Percentiles rank a stretch among this genome's conserved stretches.
These are phyloP conservation scores for Delonix regia DNA, from an alignment of 306 rosid species.

Conservation along the genomic window DNA sequence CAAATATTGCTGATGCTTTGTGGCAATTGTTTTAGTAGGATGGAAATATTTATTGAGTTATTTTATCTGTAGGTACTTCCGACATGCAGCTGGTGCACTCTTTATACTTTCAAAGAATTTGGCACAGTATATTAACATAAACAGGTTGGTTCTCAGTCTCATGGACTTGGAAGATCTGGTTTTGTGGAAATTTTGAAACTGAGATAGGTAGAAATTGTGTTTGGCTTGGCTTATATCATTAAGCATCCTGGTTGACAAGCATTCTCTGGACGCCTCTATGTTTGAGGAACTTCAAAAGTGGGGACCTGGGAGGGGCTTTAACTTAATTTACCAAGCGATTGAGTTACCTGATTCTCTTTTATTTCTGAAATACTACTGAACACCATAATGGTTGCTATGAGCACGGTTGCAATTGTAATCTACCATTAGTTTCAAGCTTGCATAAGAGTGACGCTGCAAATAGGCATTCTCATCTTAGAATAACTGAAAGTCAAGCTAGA, in stretches of 20 bases:
- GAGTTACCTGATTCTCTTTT: background rate
- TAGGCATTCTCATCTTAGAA: background rate
- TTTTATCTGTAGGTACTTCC: slow-evolving; percentile 76
- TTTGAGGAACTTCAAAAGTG: slow-evolving; percentile 14
- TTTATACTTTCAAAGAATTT: slow-evolving; percentile 87
- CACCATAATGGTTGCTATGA: background rate
- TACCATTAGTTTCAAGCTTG: background rate
- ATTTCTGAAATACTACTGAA: slow-evolving; percentile 7
- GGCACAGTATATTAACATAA: slow-evolving; percentile 80
- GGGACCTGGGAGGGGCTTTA: background rate
- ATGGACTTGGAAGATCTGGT: slow-evolving; percentile 5
- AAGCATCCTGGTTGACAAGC: slow-evolving; percentile 25
- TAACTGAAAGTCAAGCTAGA: slow-evolving; percentile 9
- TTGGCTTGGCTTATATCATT: slow-evolving; percentile 8
- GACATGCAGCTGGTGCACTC: slow-evolving; percentile 86
- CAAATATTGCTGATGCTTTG: slow-evolving; percentile 1
- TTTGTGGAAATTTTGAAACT: slow-evolving; percentile 20
- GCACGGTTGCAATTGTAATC: background rate
- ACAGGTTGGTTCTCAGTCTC: slow-evolving; percentile 70
- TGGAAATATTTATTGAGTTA: slow-evolving; percentile 8
- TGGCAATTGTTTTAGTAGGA: background rate
- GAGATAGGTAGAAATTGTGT: slow-evolving; percentile 8
- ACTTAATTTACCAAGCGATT: slow-evolving; percentile 13
- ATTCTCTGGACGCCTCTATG: background rate
- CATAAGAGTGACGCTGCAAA: background rate